These are phyloP conservation scores for Corrigiola litoralis DNA, from an alignment of 179 eudicot species.

Conservation along the genomic window DNA sequence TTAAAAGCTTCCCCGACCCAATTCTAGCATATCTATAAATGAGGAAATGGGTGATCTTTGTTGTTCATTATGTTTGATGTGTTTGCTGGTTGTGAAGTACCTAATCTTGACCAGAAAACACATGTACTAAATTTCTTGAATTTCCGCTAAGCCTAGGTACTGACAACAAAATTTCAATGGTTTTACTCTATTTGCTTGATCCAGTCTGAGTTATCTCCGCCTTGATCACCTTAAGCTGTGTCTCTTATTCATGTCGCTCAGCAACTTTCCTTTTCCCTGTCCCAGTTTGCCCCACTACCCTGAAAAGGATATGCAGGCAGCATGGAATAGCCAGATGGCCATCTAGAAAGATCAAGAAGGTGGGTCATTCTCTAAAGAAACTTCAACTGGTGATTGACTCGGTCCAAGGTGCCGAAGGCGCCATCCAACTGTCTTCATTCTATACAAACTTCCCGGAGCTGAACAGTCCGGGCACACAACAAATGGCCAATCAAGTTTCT, in stretches of 20 bases:
- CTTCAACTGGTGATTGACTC: slow-evolving; percentile 83
- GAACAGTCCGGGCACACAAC: slow-evolving; percentile 28
- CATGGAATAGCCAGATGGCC: slow-evolving; percentile 95
- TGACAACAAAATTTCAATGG: neutral
- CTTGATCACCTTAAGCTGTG: neutral
- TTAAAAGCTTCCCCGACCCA: neutral
- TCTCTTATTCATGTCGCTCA: neutral
- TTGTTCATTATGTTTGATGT: neutral
- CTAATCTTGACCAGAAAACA: neutral
- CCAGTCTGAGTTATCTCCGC: neutral
- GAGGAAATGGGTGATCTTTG: neutral
- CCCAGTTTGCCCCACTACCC: slow-evolving; percentile 92
- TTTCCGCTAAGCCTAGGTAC: neutral
- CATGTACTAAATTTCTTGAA: neutral
- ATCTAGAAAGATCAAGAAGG: slow-evolving; percentile 92
- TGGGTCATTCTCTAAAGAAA: slow-evolving; percentile 79
- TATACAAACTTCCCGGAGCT: slow-evolving; percentile 73
- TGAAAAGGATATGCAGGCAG: slow-evolving; percentile 93
- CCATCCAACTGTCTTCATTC: slow-evolving; percentile 78
- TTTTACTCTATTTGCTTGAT: neutral
- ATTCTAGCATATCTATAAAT: neutral
- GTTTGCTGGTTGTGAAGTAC: no score
- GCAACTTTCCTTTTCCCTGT: neutral
- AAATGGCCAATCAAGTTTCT: slow-evolving; percentile 25
- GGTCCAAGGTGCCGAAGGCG: slow-evolving; percentile 76